phyloP scores from a whole-genome alignment of 1,284 basidiomycete genomes.

The Vanrija humicola region DNA sequence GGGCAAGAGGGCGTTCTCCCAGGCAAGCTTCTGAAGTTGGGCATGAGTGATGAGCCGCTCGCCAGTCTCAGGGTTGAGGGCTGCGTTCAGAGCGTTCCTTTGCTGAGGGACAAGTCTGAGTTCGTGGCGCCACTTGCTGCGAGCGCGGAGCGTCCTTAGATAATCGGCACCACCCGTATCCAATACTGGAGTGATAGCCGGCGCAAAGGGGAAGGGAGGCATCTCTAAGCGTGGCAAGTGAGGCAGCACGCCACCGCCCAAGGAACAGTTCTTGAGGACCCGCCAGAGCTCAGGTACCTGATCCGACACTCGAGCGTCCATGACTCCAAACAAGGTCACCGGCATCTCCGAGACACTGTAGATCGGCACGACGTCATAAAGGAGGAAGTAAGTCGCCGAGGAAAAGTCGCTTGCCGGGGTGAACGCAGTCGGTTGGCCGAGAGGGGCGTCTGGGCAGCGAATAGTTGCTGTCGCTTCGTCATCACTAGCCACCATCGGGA shows the following conservation, averaged over 20 bases:
- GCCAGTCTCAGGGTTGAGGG: slow-evolving; percentile 19
- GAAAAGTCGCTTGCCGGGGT: slow-evolving; percentile 1
- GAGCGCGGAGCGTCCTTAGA: slow-evolving; percentile 17
- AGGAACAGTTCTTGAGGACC: too few relatives aligned
- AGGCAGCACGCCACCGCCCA: not conserved
- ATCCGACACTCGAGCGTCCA: slow-evolving; percentile 9
- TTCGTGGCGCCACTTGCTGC: slow-evolving; percentile 26
- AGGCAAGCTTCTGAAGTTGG: slow-evolving; percentile 29
- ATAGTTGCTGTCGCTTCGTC: slow-evolving; percentile 1
- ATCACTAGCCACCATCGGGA: slow-evolving; percentile 19
- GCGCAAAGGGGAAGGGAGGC: slow-evolving; percentile 15
- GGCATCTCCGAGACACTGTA: slow-evolving; percentile 30
- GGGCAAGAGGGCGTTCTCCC: slow-evolving; percentile 27
- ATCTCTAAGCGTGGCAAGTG: slow-evolving; percentile 11
- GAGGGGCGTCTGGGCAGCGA: slow-evolving; percentile 1
- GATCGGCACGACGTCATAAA: slow-evolving; percentile 36
- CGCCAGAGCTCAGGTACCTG: not conserved
- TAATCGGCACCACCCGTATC: slow-evolving; percentile 15
- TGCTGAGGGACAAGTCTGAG: slow-evolving; percentile 25
- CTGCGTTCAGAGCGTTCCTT: slow-evolving; percentile 23
- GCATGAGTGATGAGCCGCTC: slow-evolving; percentile 11
- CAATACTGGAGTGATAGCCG: slow-evolving; percentile 16
- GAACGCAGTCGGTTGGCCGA: slow-evolving; percentile 8
- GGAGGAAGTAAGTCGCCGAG: slow-evolving; percentile 28
- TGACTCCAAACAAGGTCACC: slow-evolving; percentile 25